Base-by-base conservation (phyloP, 371 early-diverging fungal genomes). In the Smittium mucronatum region DNA sequence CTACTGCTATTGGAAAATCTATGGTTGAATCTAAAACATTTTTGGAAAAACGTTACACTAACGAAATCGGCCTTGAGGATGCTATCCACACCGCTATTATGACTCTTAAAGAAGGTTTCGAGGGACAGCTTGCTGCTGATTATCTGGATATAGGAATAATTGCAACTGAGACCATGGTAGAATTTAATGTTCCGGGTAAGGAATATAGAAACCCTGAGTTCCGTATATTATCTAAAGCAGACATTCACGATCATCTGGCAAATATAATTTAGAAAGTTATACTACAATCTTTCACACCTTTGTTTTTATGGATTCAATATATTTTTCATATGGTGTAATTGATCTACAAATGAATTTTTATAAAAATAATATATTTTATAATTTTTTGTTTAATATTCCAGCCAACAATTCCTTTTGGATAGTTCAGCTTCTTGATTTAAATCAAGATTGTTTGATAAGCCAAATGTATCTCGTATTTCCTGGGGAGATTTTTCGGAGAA, bases 1-100 rank as follows among this genome's bases (percentile, higher is more conserved):
- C 98, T 21, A 91, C 91, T 35, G 96, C 98, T 0, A 97, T 98
- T 70, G 99, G 99, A 63, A 98, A 99, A 81, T 95, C 97, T 82
- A 96, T 95, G 95, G 83, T 94, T 69, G 95, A 93, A 81, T 94
- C 97, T 71, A 95, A 94, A 85, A 95, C 95, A 0, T 98, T 98
- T 81, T 80, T 98, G 76, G 98, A 98, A 81, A 98, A 97, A 85
- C 81, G 98, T 30, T 91, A 76, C 77, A 88, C 89, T 36, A 91
- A 89, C 67, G 90, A 89, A 36, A 91, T 96, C 84, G 95, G 94
- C 79, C 84, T 96, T 47, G 99, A 98, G 81, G 99, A 98, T 75
- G 97, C 99, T 8, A 91, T 97, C 58, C 97, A 98, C 79, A 97
- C 96, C 31, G 94, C 97, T 31, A 95, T 97, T 72, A 82, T 97